Evolutionary conservation across 2,329 filamentous ascomycete species (phyloP).

Genomic region (Dothistroma pini): DNA sequence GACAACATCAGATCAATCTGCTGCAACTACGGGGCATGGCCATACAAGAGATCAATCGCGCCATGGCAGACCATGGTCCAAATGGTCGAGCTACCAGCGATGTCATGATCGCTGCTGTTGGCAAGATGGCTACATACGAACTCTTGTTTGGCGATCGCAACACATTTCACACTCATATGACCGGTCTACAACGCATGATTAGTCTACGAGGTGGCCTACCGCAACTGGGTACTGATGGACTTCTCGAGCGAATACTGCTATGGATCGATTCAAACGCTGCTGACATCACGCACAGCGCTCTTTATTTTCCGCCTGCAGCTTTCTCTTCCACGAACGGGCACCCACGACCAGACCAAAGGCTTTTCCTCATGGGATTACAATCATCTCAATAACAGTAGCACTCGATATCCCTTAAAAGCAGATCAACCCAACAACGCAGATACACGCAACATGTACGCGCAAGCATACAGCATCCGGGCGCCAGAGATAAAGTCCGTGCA

Average conservation of each 20-base stretch:
- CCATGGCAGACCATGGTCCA: constrained; percentile 32
- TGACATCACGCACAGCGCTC: constrained; percentile 22
- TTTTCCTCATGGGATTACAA: constrained; percentile 20
- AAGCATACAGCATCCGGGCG: neutral
- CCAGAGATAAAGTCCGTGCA: neutral
- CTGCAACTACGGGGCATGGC: constrained; percentile 45
- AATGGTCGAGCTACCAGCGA: constrained; percentile 36
- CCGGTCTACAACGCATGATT: constrained; percentile 43
- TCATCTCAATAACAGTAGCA: neutral
- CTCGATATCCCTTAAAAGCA: neutral
- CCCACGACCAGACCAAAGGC: constrained; percentile 18
- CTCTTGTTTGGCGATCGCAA: constrained; percentile 47
- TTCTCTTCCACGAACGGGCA: constrained; percentile 19
- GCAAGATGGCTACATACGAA: constrained; percentile 53
- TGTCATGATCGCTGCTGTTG: constrained; percentile 47
- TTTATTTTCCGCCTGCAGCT: constrained; percentile 30
- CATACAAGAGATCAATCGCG: constrained; percentile 43
- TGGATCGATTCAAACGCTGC: constrained; percentile 45
- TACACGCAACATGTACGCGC: neutral
- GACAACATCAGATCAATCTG: constrained; percentile 37
- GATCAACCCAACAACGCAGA: neutral
- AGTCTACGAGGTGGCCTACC: constrained; percentile 44
- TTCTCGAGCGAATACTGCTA: constrained; percentile 47
- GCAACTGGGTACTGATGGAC: constrained; percentile 43
- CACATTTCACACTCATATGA: constrained; percentile 49